A percentile compares a stretch with the other conserved stretches of the same genome.
These are phyloP conservation scores for Lactifluus piperatus DNA, from an alignment of 768 basidiomycete species.

Conservation along the genomic window DNA sequence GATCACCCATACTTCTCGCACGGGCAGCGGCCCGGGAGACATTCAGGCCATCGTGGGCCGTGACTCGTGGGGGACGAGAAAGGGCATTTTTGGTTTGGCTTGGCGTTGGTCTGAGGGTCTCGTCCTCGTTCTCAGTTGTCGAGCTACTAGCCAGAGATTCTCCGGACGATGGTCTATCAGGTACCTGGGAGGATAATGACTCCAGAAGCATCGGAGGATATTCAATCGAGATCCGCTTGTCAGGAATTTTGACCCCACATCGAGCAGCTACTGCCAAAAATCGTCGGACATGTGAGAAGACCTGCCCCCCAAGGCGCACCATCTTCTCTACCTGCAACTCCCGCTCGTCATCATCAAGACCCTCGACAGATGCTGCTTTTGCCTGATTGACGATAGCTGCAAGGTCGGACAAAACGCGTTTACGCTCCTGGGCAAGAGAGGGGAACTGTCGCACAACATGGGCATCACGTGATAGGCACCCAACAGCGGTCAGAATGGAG, in stretches of 20 bases:
- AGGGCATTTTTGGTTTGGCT: slow-evolving; percentile 19
- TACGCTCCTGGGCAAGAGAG: slow-evolving; percentile 65
- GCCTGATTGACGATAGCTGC: slow-evolving; percentile 78
- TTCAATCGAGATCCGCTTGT: slow-evolving; percentile 13
- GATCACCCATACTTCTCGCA: slow-evolving; percentile 46
- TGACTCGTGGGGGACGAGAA: slow-evolving; percentile 5
- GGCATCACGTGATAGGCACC: slow-evolving; percentile 79
- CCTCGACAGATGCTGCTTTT: slow-evolving; percentile 49
- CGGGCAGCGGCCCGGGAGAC: slow-evolving; percentile 31
- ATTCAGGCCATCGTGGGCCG: slow-evolving; percentile 4
- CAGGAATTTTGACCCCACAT: slow-evolving; percentile 63
- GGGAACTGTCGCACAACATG: slow-evolving; percentile 58
- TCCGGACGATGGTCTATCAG: slow-evolving; percentile 1
- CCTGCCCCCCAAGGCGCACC: slow-evolving; percentile 72
- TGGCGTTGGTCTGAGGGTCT: slow-evolving; percentile 7
- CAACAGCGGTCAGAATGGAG: slow-evolving; percentile 71
- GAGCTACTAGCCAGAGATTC: slow-evolving; percentile 5
- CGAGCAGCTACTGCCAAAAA: slow-evolving; percentile 73
- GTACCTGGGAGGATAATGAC: slow-evolving; percentile 15
- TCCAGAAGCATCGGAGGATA: slow-evolving; percentile 15
- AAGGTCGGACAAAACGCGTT: slow-evolving; percentile 71
- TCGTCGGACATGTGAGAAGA: slow-evolving; percentile 69
- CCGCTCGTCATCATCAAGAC: slow-evolving; percentile 40
- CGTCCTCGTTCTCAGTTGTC: slow-evolving; percentile 12
- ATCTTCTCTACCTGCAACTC: slow-evolving; percentile 60